Evolutionary conservation across 305 asterid species (phyloP).

Genomic region (Fraxinus angustifolia): DNA sequence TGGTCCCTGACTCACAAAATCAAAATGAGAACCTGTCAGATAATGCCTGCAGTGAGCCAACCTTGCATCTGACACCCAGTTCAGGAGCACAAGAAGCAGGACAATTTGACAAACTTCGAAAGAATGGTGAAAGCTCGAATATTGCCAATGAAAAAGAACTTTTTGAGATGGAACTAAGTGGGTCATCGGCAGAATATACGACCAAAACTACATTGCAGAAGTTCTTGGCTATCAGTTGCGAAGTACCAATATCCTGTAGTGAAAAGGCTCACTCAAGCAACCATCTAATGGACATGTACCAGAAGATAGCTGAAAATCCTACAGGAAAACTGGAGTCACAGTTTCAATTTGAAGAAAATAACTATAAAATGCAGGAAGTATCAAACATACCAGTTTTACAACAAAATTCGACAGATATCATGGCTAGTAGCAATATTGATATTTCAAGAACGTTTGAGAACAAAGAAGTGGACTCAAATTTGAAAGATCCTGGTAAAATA

Average conservation of each 20-base stretch:
- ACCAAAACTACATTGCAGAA: slow-evolving; percentile 15
- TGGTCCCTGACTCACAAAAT: slow-evolving; percentile 30
- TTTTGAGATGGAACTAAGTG: slow-evolving; percentile 53
- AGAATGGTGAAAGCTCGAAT: slow-evolving; percentile 24
- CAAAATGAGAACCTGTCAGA: slow-evolving; percentile 25
- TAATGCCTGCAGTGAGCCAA: slow-evolving; percentile 24
- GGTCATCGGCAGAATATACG: slow-evolving; percentile 20
- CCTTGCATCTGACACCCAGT: slow-evolving; percentile 25
- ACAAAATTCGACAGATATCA: slow-evolving; percentile 38
- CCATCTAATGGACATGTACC: slow-evolving; percentile 33
- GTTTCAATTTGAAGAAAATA: slow-evolving; percentile 31
- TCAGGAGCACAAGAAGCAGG: slow-evolving; percentile 34
- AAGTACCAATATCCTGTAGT: slow-evolving; percentile 30
- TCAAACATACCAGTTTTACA: slow-evolving; percentile 29
- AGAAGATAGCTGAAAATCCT: slow-evolving; percentile 28
- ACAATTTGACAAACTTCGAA: slow-evolving; percentile 24
- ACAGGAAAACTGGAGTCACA: slow-evolving; percentile 27
- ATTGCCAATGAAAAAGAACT: slow-evolving; percentile 35
- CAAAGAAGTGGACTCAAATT: slow-evolving; percentile 45
- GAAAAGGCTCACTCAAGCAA: slow-evolving; percentile 35
- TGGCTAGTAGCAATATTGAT: slow-evolving; percentile 43
- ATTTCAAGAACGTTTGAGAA: slow-evolving; percentile 38
- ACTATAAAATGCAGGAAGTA: slow-evolving; percentile 35
- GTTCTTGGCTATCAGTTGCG: slow-evolving; percentile 25
- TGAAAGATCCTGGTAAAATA: slow-evolving; percentile 36